Percentiles rank a stretch among this genome's conserved stretches.
Evolutionary conservation across 2,329 filamentous ascomycete genomes (phyloP).

Genomic region (Trichoderma polysporum): DNA sequence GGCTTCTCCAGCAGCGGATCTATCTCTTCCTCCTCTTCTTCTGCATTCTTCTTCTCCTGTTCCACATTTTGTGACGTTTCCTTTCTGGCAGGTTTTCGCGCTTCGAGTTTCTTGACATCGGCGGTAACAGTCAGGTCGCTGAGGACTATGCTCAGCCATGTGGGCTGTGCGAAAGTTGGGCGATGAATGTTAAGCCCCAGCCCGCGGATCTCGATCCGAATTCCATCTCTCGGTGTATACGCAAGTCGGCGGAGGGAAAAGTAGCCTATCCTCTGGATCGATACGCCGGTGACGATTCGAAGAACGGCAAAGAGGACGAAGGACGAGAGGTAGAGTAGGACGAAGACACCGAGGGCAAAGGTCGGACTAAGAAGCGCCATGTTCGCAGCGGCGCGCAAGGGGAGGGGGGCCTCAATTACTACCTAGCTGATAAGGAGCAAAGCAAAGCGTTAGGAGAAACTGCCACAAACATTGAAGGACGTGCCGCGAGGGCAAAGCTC

Average conservation of each 20-base stretch:
- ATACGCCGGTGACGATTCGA: constrained; percentile 88
- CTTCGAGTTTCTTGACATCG: constrained; percentile 67
- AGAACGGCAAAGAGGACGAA: constrained; percentile 93
- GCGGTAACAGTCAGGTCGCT: constrained; percentile 82
- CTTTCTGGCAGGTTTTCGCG: constrained; percentile 40
- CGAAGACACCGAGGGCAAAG: constrained; percentile 80
- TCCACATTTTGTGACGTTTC: constrained; percentile 33
- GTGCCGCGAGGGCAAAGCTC: not conserved
- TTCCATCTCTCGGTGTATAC: constrained; percentile 84
- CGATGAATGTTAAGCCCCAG: constrained; percentile 86
- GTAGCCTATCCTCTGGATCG: constrained; percentile 92
- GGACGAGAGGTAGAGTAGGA: constrained; percentile 84
- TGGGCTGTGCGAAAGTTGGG: constrained; percentile 94
- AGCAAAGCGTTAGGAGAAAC: not conserved
- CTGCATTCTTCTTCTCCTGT: constrained; percentile 27
- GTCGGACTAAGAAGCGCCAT: constrained; percentile 72
- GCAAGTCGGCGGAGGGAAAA: constrained; percentile 87
- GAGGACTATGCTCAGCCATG: constrained; percentile 89
- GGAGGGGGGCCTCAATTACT: constrained; percentile 15
- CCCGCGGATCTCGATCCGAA: constrained; percentile 85
- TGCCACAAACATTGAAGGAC: not conserved
- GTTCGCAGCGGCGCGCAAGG: constrained; percentile 16
- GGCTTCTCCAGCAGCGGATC: constrained; percentile 6
- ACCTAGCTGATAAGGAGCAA: constrained; percentile 10
- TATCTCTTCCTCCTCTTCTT: constrained; percentile 11